Base-by-base conservation (phyloP, 1,284 basidiomycete genomes). In the Melampsora abietis-canadensis region DNA sequence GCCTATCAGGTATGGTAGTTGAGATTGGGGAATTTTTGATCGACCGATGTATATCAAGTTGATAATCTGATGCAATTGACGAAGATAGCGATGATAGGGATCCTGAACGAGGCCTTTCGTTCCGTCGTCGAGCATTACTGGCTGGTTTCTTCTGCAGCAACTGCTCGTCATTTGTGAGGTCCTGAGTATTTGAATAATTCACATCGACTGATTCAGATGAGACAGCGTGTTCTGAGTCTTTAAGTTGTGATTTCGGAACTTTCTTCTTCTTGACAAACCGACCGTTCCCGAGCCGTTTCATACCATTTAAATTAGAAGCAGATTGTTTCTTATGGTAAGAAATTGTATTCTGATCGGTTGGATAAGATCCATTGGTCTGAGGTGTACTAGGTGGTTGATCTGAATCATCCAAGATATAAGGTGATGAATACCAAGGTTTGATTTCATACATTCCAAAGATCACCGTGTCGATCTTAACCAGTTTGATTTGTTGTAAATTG, bases 391-490 rank as follows among this genome's bases (percentile, higher is more conserved):
- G 40, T 59, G 14, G 31, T 31, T 61, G 63, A 54, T 77, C 68
- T 27, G 65, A 34, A 37, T 80, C 77, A 7, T 80, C 78, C 21
- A 82, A 76, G 12, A 80, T 80, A 75, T 81, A 82, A 0, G 81
- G 81, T 40, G 80, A 81, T 51, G 79, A 75, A 76, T 81, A 82
- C 81, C 81, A 82, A 2, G 81, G 78, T 72, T 79, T 80, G 72
- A 82, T 82, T 46, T 80, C 80, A 63, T 79, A 80, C 27, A 73
- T 77, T 57, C 81, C 81, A 70, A 80, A 82, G 47, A 80, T 73
- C 51, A 82, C 81, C 15, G 80, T 78, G 60, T 67, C 51, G 30
- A 67, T 40, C 30, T 74, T 54, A 14, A 72, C 69, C 15, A 72
- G 47, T 12, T 48, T 61, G 44, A 72, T 61, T 34, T 72, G 51